Conservation (phyloP, 352 stramenopile species). For the Globisporangium okanoganense region DNA sequence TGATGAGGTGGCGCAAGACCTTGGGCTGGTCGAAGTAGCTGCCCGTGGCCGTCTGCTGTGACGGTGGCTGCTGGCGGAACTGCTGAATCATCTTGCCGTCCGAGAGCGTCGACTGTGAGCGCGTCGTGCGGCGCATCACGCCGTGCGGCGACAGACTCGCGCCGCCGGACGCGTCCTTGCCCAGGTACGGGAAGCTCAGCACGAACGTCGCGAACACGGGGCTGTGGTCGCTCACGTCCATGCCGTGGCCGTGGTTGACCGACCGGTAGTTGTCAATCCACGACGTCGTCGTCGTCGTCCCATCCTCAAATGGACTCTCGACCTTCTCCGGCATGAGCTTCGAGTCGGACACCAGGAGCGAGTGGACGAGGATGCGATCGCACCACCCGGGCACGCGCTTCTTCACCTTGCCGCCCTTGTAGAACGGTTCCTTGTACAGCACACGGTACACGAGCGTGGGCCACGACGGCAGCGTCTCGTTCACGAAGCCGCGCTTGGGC, state of each 20-base stretch:
- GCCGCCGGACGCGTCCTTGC: constrained; percentile 18
- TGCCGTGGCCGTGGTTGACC: constrained; percentile 75
- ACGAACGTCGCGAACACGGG: constrained; percentile 76
- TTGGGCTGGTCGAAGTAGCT: constrained; percentile 80
- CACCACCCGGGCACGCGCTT: constrained; percentile 86
- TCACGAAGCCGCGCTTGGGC: constrained; percentile 59
- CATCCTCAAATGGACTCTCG: constrained; percentile 38
- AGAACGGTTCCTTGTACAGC: constrained; percentile 88
- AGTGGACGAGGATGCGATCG: constrained; percentile 85
- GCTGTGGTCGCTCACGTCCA: constrained; percentile 84
- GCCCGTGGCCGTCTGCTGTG: constrained; percentile 24
- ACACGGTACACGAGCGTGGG: constrained; percentile 71
- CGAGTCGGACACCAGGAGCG: constrained; percentile 72
- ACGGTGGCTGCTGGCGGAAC: constrained; percentile 13
- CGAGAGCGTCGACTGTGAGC: constrained; percentile 43
- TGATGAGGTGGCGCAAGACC: constrained; percentile 64
- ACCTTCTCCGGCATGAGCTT: constrained; percentile 80
- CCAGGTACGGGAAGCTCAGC: constrained; percentile 57
- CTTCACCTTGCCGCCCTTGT: constrained; percentile 88
- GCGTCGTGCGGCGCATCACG: constrained; percentile 30
- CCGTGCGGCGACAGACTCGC: not conserved
- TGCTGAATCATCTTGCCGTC: constrained; percentile 20
- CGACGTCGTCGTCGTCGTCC: not conserved
- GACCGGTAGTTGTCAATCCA: constrained; percentile 81
- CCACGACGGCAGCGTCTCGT: constrained; percentile 64